Conservation (phyloP, 192 early-diverging fungal species). For the Backusella mclennaniae region DNA sequence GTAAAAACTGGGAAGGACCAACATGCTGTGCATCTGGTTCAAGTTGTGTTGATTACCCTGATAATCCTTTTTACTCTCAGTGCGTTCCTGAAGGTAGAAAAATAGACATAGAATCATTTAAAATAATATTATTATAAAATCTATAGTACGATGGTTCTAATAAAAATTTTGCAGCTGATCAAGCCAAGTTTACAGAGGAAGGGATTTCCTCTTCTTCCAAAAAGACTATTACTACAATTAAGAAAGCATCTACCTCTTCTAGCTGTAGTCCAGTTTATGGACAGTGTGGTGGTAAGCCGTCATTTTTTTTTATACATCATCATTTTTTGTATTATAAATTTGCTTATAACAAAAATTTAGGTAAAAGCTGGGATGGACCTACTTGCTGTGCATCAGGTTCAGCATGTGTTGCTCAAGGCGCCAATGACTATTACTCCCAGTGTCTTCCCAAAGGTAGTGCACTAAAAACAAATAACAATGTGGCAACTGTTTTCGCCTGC, state of each 20-base stretch:
- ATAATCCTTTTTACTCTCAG: conserved; percentile 20
- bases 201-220: too few species aligned
- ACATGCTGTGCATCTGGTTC: conserved; percentile 23
- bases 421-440: conserved; percentile 18
- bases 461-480: neutral
- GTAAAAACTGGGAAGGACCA: conserved; percentile 15
- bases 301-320: neutral
- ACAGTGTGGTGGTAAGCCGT: conserved; percentile 21
- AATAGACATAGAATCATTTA: neutral
- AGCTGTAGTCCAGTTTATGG: conserved; percentile 6
- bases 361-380: conserved; percentile 14
- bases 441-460: conserved; percentile 18
- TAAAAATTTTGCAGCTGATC: too few species aligned
- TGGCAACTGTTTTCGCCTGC: neutral
- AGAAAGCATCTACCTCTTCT: neutral
- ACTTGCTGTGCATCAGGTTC: conserved; percentile 24
- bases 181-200: too few species aligned
- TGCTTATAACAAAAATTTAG: neutral
- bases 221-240: too few species aligned
- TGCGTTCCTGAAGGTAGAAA: conserved; percentile 11
- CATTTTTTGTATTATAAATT: too few species aligned
- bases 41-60: conserved; percentile 6
- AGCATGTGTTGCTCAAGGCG: conserved; percentile 12
- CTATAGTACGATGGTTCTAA: too few species aligned
- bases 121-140: too few species aligned